Evolutionary conservation across 176 grass and related monocot species (phyloP), one percentile per base, ranked within the genome.

Genomic region (Eragrostis nindensis): DNA sequence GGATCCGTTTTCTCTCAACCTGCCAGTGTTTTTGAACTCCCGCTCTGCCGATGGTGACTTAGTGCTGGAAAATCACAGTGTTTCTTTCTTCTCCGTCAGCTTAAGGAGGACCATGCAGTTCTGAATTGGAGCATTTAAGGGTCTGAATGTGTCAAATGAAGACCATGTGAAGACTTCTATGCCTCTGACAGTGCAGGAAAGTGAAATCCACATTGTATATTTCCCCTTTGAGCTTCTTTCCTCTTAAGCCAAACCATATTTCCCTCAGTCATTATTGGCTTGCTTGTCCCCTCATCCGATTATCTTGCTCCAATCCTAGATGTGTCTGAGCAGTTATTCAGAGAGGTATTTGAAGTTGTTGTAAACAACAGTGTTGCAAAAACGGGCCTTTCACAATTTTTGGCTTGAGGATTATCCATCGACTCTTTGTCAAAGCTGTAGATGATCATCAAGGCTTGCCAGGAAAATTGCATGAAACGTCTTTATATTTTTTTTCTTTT

Each of bases 61-160:
- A 53, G 15, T 53, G 17, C 4, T 6, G 15, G 49, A 19, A 19
- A 53, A 0, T 19, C 17, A n/a, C n/a, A 53, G 16, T 53, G 48
- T 53, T 15, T 17, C 49, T 49, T 49, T 49, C 4, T 16, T 17
- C 16, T 53, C 49, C 4, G 18, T 18, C 17, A 16, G 18, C 14
- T 62, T 64, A 71, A 63, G 22, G 7, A 5, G n/a, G 16, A 8
- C 30, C 7, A 30, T 39, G 15, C 38, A 47, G 8, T 43, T 73
- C 38, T 79, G 43, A 60, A 44, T 79, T 11, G 10, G 3, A 19
- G 15, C 7, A 8, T 56, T 67, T 67, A 43, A 49, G 9, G 26
- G 14, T 44, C 57, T 29, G 45, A 72, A 54, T 66, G 36, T 49
- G 24, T 60, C 57, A 10, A 40, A 70, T 80, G 19, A 62, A 63